Conservation (phyloP, 345 rosid genomes). For the Noccaea bulbosa region DNA sequence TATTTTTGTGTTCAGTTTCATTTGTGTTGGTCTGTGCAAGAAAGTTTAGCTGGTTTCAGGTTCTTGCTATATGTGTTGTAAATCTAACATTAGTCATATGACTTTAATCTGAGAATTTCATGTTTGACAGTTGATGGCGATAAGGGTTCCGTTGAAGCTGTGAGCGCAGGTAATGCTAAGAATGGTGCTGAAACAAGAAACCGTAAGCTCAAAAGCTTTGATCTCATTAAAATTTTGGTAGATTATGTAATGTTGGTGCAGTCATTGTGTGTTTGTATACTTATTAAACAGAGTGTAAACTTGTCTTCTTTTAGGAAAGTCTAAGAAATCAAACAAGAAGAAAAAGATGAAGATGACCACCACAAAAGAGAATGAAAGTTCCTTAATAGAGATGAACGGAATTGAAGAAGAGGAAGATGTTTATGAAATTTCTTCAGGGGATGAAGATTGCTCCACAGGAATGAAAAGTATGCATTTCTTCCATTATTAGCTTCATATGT, state of each 20-base stretch:
- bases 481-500: slow-evolving; percentile 8
- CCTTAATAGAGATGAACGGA: slow-evolving; percentile 33
- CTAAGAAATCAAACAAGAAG: slow-evolving; percentile 38
- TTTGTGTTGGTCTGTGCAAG: not conserved
- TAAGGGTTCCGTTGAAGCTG: not conserved
- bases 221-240: not conserved
- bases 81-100: not conserved
- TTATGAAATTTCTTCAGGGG: slow-evolving; percentile 72
- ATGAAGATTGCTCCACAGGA: slow-evolving; percentile 69
- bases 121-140: slow-evolving; percentile 32
- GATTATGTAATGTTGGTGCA: not conserved
- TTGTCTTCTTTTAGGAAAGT: slow-evolving; percentile 36
- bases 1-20: slow-evolving; percentile 3
- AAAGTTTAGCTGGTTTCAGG: not conserved
- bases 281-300: not conserved
- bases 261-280: not conserved
- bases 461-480: slow-evolving; percentile 64
- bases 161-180: not conserved
- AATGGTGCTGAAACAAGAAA: slow-evolving; percentile 23
- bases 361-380: slow-evolving; percentile 16
- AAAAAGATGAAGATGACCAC: slow-evolving; percentile 33
- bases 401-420: slow-evolving; percentile 50
- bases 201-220: slow-evolving; percentile 23
- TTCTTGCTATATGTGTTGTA: not conserved
- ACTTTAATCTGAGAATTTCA: not conserved